Base-by-base conservation (phyloP, 2,329 filamentous ascomycete genomes). In the Nigrospora sphaerica region DNA sequence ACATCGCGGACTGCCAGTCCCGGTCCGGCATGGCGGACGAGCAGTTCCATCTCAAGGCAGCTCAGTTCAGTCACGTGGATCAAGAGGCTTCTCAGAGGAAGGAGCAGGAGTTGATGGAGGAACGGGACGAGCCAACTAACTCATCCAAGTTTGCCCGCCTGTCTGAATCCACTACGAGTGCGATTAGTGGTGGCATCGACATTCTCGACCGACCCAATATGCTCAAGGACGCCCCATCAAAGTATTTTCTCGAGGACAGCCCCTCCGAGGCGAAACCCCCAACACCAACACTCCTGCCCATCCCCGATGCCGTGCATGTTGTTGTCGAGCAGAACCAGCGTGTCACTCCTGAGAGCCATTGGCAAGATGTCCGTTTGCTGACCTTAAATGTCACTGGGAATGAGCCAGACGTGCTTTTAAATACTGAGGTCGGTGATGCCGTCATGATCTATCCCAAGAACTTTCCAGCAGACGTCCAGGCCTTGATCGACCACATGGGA, bases 281-380 rank as follows among this genome's bases (percentile, higher is more conserved):
- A 1, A 64, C 61, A 2, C 28, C 39, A 34, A 53, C 54, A 40
- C 12, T 74, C 4, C 70, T 88, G 2, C 75, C 82, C 0, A 73
- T 89, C 12, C 76, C 79, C 1, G 67, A 70, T 37, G 71, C 77
- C 2, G 69, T 80, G 52, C 65, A 63, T 0, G 86, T 83, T 10
- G 75, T 65, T 0, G 61, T 98, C 1, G 57, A 71, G 1, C 62
- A 67, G n/a, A 95, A 95, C 59, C 64, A 71, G 16, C 80, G 91
- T 14, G 64, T 95, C 6, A 98, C 93, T 0, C 83, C 91, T 0
- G 42, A 63, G 1, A 70, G 72, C 2, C 93, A 98, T 67, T 96
- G 89, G 84, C 93, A 98, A 69, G 93, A 98, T 68, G 92, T 97
- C 39, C 86, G 93, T 0, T 79, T 87, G 44, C 66, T 96, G n/a